Base-by-base conservation (phyloP, 495 filamentous ascomycete genomes). In the Annulohypoxylon moriforme region DNA sequence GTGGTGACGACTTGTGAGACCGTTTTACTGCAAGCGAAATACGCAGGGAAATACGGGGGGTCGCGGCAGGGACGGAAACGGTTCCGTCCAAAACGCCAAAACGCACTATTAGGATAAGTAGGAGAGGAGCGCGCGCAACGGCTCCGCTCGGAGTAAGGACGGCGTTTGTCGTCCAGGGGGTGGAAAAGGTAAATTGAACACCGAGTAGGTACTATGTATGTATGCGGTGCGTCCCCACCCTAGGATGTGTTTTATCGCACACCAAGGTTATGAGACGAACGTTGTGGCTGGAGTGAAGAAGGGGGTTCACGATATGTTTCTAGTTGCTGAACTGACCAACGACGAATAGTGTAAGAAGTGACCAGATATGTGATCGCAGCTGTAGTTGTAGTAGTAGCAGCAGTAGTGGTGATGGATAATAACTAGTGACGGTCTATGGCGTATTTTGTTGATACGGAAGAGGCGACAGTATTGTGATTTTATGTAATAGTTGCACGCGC, bases 131-230 rank as follows among this genome's bases (percentile, higher is more conserved):
- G 50, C 53, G 60, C 53, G 60, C 29, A 57, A 63, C 65, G 46
- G 66, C 66, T 73, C 71, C 66, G 71, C 71, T 73, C 71, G 71
- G 71, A 69, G 58, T 63, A 73, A 69, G 66, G 66, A 73, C 62
- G 61, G 71, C 58, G 60, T 73, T 73, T 73, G 49, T 73, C 44
- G 61, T 55, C 52, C 61, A 66, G 69, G 60, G 71, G 71, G 62
- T 64, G 33, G 60, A 29, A 62, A 49, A 61, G 53, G 64, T 64
- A 69, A 69, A 58, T 44, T 58, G 50, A 63, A 61, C 25, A 61
- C 56, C 62, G 40, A 58, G 33, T 58, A 58, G 50, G 50, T 55
- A 58, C 33, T 24, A 13, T 31, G 18, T 24, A 58, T 25, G 50
- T 55, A 34, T 67, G 62, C 22, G 57, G 34, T 59, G 46, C 44